phyloP scores from a whole-genome alignment of 2,329 filamentous ascomycete species.

The Pseudohalonectria lignicola region DNA sequence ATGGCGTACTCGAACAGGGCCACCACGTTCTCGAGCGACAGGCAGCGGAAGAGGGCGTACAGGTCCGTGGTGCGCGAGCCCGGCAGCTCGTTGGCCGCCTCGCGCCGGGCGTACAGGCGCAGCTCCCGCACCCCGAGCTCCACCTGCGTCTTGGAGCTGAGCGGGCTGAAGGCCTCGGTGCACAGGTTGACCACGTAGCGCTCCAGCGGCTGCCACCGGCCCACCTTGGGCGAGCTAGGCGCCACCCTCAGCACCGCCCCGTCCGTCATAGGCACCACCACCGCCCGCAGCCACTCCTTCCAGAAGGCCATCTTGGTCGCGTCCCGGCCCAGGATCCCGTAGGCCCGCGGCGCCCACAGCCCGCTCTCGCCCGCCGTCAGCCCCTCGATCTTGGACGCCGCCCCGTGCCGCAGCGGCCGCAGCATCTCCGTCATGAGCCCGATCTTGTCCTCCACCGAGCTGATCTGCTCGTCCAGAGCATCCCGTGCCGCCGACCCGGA shows the following conservation, averaged over 20 bases:
- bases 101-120: conserved; percentile 83
- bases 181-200: conserved; percentile 96
- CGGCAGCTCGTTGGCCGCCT: conserved; percentile 85
- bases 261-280: conserved; percentile 93
- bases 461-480: conserved; percentile 84
- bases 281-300: conserved; percentile 95
- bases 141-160: conserved; percentile 90
- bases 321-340: conserved; percentile 84
- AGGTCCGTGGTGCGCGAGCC: conserved; percentile 85
- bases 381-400: conserved; percentile 93
- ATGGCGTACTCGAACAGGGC: conserved; percentile 88
- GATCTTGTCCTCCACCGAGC: conserved; percentile 93
- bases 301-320: conserved; percentile 78
- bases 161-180: conserved; percentile 84
- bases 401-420: conserved; percentile 82
- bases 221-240: conserved; percentile 78
- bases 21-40: conserved; percentile 87
- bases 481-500: conserved; percentile 78
- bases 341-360: conserved; percentile 89
- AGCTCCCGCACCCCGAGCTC: conserved; percentile 84
- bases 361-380: conserved; percentile 91
- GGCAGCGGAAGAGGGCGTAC: conserved; percentile 80
- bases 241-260: conserved; percentile 74
- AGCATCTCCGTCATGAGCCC: conserved; percentile 92
- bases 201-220: conserved; percentile 92